Evolutionary conservation across 1,139 yeast genomes (phyloP), one percentile per base, ranked within the genome.

Genomic region (Tardiomyces blankii): DNA sequence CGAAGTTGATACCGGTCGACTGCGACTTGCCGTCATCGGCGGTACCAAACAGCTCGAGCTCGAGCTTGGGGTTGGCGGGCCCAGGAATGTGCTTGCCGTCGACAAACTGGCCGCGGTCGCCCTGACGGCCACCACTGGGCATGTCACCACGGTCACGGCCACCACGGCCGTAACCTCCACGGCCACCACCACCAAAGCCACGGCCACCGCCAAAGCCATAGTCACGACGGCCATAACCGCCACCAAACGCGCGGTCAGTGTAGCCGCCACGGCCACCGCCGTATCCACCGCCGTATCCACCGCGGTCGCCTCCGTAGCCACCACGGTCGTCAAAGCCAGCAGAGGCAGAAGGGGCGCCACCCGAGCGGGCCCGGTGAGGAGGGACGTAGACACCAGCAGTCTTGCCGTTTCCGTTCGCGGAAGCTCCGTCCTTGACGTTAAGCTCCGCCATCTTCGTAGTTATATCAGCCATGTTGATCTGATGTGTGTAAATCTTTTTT

Each of bases 1-100:
- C 99, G 64, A 91, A 91, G 74, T 91, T 91, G 70, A 91, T 93
- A 74, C 99, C 99, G 42, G 96, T 85, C 44, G 94, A 82, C 73
- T 85, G 96, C 75, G 81, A 80, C 42, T 67, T 66, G 48, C 87
- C 69, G 65, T 88, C 97, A 47, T 89, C 95, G 44, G 82, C 78
- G 45, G 79, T 79, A 59, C 98, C 98, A 61, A 85, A 93, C 55
- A 93, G 74, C 62, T 87, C 91, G 49, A 74, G 59, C 70, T 91
- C 98, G 56, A 82, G 61, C 50, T 73, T 71, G 61, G 78, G 79
- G 65, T 85, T 84, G 55, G 73, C 74, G 46, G 80, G 75, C 49
- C 95, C 87, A 48, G 95, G 95, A 54, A 79, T 74, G 65, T 91
- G 98, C 63, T 79, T 78, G 56, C 97, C 97, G 61, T 89, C 85